These are phyloP conservation scores for Streptanthus diversifolius DNA, from an alignment of 345 rosid species.

Conservation along the genomic window DNA sequence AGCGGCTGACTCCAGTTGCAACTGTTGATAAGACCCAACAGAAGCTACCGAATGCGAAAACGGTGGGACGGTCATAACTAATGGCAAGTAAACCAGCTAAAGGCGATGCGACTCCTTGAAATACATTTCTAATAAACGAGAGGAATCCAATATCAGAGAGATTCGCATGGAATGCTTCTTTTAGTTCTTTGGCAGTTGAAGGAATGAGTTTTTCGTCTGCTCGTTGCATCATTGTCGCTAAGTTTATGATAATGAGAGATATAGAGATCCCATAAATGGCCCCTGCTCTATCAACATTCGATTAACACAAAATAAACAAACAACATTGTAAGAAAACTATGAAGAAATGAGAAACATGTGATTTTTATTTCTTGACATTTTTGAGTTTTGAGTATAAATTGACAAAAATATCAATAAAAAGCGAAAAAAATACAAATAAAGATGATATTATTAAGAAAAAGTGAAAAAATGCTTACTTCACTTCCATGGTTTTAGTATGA, in stretches of 20 bases:
- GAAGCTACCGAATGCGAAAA: slow-evolving; percentile 69
- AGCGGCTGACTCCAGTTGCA: slow-evolving; percentile 66
- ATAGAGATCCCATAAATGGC: slow-evolving; percentile 70
- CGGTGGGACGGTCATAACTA: slow-evolving; percentile 68
- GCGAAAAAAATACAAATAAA: not conserved
- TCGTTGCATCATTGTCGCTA: slow-evolving; percentile 85
- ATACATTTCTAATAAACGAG: slow-evolving; percentile 74
- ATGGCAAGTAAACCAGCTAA: slow-evolving; percentile 70
- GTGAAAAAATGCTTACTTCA: not conserved
- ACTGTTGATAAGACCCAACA: slow-evolving; percentile 87
- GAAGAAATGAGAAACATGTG: not conserved
- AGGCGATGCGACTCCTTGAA: slow-evolving; percentile 79
- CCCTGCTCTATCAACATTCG: slow-evolving; percentile 46
- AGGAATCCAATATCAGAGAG: slow-evolving; percentile 77
- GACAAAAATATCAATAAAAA: not conserved
- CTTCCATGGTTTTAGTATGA: slow-evolving; percentile 9
- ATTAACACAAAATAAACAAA: not conserved
- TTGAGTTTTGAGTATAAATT: not conserved
- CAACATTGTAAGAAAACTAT: not conserved
- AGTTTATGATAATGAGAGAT: slow-evolving; percentile 66
- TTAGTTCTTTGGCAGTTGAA: slow-evolving; percentile 79
- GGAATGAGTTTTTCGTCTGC: slow-evolving; percentile 91
- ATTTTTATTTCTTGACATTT: not conserved
- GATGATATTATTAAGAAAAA: not conserved
- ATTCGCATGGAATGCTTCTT: slow-evolving; percentile 75